Evolutionary conservation across 2,329 filamentous ascomycete genomes (phyloP), one percentile per base, ranked within the genome.

Genomic region (Xylaria polymorpha): DNA sequence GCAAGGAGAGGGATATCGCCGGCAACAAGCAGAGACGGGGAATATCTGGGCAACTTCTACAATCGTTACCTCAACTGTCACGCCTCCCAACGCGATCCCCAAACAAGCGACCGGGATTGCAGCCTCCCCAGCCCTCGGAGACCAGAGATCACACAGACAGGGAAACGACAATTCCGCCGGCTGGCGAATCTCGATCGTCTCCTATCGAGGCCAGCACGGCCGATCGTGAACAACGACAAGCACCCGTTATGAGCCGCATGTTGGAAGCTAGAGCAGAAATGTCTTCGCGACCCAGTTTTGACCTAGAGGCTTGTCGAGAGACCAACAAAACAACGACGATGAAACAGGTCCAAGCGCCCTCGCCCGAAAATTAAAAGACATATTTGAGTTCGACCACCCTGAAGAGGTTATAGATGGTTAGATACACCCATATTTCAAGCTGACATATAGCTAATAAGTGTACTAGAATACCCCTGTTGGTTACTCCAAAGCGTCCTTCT

Each of bases 401-500:
- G 96, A 99, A 78, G 91, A 94, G 69, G 93, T 98, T 25, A 89
- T 97, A 70, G 90, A 92, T 79, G 90, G 90, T 91, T 80, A 63
- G 80, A 62, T 64, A 14, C 44, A 35, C 71, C 32, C 10, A 15
- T n/a, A n/a, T n/a, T 14, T 7, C 0, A 10, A 50, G 14, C 1
- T 41, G 29, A 18, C 12, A 15, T 32, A 9, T 1, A n/a, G 53
- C 37, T 61, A 46, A 70, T 56, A 3, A 12, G 58, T 6, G 43
- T 20, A 4, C 43, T 79, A 89, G 95, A 98, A 83, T 98, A 97
- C 78, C 92, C 94, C 9, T 98, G 95, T 81, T 98, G 94, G 90
- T 83, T 98, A 46, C 83, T 98, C 41, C 94, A 98, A 79, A 97
- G 92, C 77, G 94, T 97, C 53, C 84, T 98, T 37, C 86, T 98